These are phyloP conservation scores for Coffea canephora DNA, from an alignment of 257 asterid genomes.

Conservation along the genomic window DNA sequence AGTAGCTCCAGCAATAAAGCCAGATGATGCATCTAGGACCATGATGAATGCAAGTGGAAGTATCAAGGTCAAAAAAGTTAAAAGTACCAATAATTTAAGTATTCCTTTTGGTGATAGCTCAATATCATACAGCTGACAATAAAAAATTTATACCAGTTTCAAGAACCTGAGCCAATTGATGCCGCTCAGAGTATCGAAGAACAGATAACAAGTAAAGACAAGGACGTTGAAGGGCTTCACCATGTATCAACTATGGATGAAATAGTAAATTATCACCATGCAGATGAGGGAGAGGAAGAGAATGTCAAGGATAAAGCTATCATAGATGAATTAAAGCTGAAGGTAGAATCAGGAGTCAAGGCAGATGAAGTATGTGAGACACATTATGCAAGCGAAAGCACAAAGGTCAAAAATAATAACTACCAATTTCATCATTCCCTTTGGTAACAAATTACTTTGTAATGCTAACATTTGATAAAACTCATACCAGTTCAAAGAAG, in stretches of 20 bases:
- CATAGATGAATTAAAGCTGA: slow-evolving; percentile 17
- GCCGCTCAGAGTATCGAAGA: slow-evolving; percentile 3
- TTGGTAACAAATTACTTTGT: neutral
- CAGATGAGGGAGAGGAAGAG: slow-evolving; percentile 2
- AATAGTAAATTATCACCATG: neutral
- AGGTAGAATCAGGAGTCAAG: slow-evolving; percentile 11
- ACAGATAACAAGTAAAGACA: slow-evolving; percentile 4
- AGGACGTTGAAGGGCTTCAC: slow-evolving; percentile 4
- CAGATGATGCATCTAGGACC: neutral
- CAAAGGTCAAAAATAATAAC: slow-evolving; percentile 18
- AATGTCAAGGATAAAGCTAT: neutral
- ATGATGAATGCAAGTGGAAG: neutral
- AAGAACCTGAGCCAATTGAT: neutral
- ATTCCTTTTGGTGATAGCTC: neutral
- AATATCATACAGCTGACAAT: neutral
- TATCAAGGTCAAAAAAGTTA: neutral
- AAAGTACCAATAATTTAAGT: neutral
- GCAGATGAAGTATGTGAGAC: slow-evolving; percentile 6
- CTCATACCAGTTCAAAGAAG: neutral
- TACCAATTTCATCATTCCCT: neutral
- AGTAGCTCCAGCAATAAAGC: neutral
- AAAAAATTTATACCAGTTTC: neutral
- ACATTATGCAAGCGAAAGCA: slow-evolving; percentile 13
- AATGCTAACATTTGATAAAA: slow-evolving; percentile 2
- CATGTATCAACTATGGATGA: slow-evolving; percentile 5